These are phyloP conservation scores for Neurospora sp. DNA, from an alignment of 495 filamentous ascomycete species.

Conservation along the genomic window DNA sequence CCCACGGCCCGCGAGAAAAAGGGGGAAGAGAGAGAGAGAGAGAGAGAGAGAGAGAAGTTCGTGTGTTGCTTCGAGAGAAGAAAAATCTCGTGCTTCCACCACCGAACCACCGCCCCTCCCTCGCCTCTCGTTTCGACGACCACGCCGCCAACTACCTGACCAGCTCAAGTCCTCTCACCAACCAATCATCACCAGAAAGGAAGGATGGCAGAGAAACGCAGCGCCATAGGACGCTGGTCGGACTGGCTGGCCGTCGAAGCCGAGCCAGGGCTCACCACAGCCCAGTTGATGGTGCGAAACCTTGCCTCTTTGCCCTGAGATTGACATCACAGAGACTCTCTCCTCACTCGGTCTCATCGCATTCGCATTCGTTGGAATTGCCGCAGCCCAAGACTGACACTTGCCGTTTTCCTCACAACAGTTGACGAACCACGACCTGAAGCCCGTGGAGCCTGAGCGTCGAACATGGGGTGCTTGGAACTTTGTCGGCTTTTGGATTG, in stretches of 20 bases:
- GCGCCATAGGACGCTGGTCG: slow-evolving; percentile 16
- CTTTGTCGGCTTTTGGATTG: slow-evolving; percentile 86
- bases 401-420: slow-evolving; percentile 10
- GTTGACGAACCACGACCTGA: slow-evolving; percentile 84
- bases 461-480: slow-evolving; percentile 85
- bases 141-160: neutral
- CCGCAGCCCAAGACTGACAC: neutral
- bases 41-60: neutral
- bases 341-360: neutral
- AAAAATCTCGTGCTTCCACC: neutral
- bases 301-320: neutral
- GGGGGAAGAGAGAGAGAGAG: neutral
- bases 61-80: neutral
- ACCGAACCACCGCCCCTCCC: neutral
- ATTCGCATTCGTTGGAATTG: neutral
- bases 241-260: slow-evolving; percentile 58
- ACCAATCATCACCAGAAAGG: neutral
- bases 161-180: neutral
- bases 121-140: neutral
- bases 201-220: slow-evolving; percentile 7
- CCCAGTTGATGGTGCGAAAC: slow-evolving; percentile 62
- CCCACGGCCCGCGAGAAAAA: neutral
- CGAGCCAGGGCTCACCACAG: slow-evolving; percentile 71
- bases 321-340: neutral
- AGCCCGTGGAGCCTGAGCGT: slow-evolving; percentile 77